Evolutionary conservation across 192 early-diverging fungal species (phyloP), one percentile per base, ranked within the genome.

Genomic region (Dissophora ornata): DNA sequence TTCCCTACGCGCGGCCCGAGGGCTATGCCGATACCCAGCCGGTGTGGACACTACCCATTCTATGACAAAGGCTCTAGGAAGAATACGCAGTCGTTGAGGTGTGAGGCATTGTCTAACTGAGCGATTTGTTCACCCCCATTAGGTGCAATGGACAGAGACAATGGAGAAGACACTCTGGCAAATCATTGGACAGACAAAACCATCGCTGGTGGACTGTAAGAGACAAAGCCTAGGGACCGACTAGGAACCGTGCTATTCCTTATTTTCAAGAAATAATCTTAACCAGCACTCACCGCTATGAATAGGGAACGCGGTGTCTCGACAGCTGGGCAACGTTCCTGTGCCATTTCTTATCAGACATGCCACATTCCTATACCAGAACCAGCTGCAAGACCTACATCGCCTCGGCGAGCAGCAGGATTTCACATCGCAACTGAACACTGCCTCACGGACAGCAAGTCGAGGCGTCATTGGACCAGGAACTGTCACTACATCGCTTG

Each of bases 81-180:
- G n/a, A n/a, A n/a, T n/a, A n/a, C n/a, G n/a, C n/a, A n/a, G n/a
- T n/a, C n/a, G n/a, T n/a, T n/a, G n/a, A n/a, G n/a, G n/a, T n/a
- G n/a, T n/a, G n/a, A n/a, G n/a, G 46, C 48, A 34, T 9, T 4
- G 7, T 24, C 41, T 30, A 21, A 55, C 48, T 9, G 11, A 4
- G 1, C 38, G 34, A 32, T 60, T 51, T 0, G 0, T 33, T 28
- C 3, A 3, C 36, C 26, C n/a, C 29, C 32, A 36, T 50, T 67
- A 86, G 87, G 67, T 86, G 30, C 58, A 85, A 41, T 88, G 87
- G 87, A 86, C 87, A 26, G 85, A 88, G 46, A 79, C 79, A 44
- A 86, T 86, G 87, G 87, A 88, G 41, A 81, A 84, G 50, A 73
- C 75, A 10, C 36, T 88, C 25, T 88, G 87, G 87, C 74, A 84